phyloP scores from a whole-genome alignment of 192 early-diverging fungal genomes.

The Umbelopsis isabellina region DNA sequence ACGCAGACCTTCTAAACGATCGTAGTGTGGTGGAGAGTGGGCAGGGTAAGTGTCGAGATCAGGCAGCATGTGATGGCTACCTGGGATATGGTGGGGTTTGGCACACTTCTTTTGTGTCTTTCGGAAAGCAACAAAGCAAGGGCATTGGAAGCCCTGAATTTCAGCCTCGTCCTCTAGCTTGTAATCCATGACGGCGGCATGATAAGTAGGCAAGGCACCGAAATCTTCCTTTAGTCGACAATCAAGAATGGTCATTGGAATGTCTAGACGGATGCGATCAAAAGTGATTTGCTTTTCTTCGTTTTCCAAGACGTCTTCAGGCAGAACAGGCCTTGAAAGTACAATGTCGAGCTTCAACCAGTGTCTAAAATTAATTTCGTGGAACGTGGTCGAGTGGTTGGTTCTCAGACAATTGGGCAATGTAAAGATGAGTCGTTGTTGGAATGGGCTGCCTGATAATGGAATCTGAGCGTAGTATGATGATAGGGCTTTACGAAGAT shows the following conservation, averaged over 20 bases:
- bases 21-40: slow-evolving; percentile 5
- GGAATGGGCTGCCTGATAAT: slow-evolving; percentile 22
- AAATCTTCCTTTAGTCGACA: slow-evolving; percentile 39
- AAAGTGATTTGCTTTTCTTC: background rate
- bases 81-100: background rate
- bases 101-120: slow-evolving; percentile 18
- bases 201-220: slow-evolving; percentile 34
- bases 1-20: slow-evolving; percentile 4
- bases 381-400: slow-evolving; percentile 32
- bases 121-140: slow-evolving; percentile 26
- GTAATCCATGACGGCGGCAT: slow-evolving; percentile 10
- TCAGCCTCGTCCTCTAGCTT: slow-evolving; percentile 18
- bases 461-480: slow-evolving; percentile 34
- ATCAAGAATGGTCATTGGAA: slow-evolving; percentile 33
- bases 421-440: slow-evolving; percentile 28
- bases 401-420: slow-evolving; percentile 37
- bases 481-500: slow-evolving; percentile 23
- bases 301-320: background rate
- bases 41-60: background rate
- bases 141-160: slow-evolving; percentile 16
- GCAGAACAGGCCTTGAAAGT: slow-evolving; percentile 9
- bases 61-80: background rate
- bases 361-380: slow-evolving; percentile 33
- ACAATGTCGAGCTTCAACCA: slow-evolving; percentile 35
- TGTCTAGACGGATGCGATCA: slow-evolving; percentile 30